Evolutionary conservation across 78 protist genomes (phyloP).

Genomic region (Guillardia theta): DNA sequence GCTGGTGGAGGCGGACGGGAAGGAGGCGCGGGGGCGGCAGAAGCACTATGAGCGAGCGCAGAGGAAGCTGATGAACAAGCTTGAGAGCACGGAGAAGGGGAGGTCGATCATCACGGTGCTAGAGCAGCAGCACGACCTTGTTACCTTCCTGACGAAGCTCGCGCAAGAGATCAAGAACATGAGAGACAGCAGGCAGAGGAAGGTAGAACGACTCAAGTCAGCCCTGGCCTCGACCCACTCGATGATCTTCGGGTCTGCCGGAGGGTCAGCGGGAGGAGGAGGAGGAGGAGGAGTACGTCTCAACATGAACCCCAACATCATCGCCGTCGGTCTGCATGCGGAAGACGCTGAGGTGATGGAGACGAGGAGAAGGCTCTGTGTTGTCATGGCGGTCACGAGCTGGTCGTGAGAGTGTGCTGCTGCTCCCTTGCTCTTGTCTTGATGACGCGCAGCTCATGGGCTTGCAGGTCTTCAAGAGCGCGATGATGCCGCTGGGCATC

Average conservation of each 20-base stretch:
- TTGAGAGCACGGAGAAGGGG: neutral
- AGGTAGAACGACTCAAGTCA: neutral
- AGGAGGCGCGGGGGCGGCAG: neutral
- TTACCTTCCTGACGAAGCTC: constrained; percentile 1
- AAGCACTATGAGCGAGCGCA: neutral
- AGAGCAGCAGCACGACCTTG: constrained; percentile 14
- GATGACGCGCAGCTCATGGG: neutral
- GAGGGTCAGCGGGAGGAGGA: too few relatives aligned
- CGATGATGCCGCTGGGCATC: neutral
- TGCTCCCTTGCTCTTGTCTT: neutral
- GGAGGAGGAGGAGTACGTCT: neutral
- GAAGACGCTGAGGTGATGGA: too few relatives aligned
- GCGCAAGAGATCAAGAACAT: constrained; percentile 4
- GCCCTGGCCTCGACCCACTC: constrained; percentile 2
- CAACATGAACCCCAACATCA: neutral
- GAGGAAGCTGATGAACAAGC: neutral
- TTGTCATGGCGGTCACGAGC: too few relatives aligned
- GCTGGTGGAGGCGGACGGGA: constrained; percentile 1
- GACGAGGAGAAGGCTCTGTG: too few relatives aligned
- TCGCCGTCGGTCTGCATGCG: neutral
- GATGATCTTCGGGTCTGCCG: neutral
- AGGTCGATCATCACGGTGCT: neutral
- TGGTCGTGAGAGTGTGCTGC: neutral
- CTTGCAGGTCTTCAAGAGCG: neutral
- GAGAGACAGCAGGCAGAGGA: neutral